Evolutionary conservation across 2,329 filamentous ascomycete genomes (phyloP), one percentile per base, ranked within the genome.

Genomic region (Monosporascus cannonballus): DNA sequence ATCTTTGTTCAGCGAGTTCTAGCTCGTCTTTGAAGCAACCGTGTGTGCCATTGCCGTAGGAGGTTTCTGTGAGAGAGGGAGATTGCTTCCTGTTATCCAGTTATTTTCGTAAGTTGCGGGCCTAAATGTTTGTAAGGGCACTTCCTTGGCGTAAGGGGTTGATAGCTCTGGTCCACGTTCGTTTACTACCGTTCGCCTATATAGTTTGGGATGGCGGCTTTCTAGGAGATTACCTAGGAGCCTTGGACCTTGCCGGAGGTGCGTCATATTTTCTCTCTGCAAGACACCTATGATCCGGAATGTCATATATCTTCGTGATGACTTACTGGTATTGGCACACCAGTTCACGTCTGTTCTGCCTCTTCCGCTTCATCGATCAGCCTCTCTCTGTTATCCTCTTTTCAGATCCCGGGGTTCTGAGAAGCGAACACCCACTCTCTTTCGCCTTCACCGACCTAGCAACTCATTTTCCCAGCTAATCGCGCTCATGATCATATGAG

Each of bases 1-100:
- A 72, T 78, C 14, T 59, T 78, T 78, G 5, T 78, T 78, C 62
- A 76, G 72, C 48, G 75, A 77, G 60, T 78, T 78, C 51, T 76
- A 79, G 63, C 63, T 78, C 9, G 71, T 78, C 2, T 78, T 78
- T 53, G 61, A 64, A 49, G 75, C 76, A 1, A 78, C 75, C 1
- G 75, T 79, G 1, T 78, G 75, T 57, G 75, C 74, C 1, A 78
- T 78, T 58, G 71, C 74, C 1, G 69, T 78, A 8, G 76, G 76
- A 6, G 75, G 75, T 15, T 70, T 72, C 34, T 77, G 73, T 59
- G 76, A 78, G 60, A 65, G 75, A 37, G 75, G 75, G 0, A 64
- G 75, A 22, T 60, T 78, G 25, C 61, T 76, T 18, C 73, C 75
- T 0, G 57, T 77, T 30, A 69, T 77, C 36, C 73, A 73, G 0